phyloP scores from a whole-genome alignment of 257 asterid species.

The Ilex aquifolium region DNA sequence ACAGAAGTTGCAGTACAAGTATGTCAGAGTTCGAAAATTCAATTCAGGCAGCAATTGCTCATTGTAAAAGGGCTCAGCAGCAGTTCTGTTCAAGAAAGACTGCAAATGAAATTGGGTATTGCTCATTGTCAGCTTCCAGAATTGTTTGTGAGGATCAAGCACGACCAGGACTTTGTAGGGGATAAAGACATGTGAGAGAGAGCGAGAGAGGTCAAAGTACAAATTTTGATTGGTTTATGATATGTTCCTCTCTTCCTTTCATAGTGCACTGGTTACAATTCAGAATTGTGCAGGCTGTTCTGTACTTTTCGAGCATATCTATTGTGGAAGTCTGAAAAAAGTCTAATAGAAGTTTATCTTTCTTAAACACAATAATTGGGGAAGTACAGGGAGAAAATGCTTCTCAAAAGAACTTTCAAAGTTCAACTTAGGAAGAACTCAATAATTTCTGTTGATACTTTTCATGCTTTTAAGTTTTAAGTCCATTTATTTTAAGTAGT shows the following conservation, averaged over 20 bases:
- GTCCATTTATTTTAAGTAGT: too few species aligned
- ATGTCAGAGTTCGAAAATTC: constrained; percentile 62
- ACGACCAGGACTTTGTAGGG: constrained; percentile 41
- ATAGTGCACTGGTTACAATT: too few species aligned
- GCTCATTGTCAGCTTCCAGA: constrained; percentile 33
- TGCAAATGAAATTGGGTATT: constrained; percentile 27
- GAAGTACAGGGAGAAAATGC: too few species aligned
- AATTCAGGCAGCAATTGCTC: constrained; percentile 3
- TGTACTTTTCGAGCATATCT: background rate
- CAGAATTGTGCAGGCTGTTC: background rate
- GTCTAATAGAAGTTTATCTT: too few species aligned
- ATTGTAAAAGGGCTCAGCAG: constrained; percentile 3
- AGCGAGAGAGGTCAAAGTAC: background rate
- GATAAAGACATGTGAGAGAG: constrained; percentile 12
- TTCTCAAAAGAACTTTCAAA: too few species aligned
- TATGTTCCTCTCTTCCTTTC: background rate
- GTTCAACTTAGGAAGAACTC: too few species aligned
- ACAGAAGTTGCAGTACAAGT: constrained; percentile 35
- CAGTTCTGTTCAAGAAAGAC: constrained; percentile 27
- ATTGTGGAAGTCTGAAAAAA: too few species aligned
- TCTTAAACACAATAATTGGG: too few species aligned
- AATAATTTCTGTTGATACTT: too few species aligned
- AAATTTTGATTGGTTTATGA: background rate
- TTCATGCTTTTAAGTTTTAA: too few species aligned
- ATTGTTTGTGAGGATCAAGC: constrained; percentile 33